Conservation (phyloP, 345 rosid species). For the Citrus maxima region DNA sequence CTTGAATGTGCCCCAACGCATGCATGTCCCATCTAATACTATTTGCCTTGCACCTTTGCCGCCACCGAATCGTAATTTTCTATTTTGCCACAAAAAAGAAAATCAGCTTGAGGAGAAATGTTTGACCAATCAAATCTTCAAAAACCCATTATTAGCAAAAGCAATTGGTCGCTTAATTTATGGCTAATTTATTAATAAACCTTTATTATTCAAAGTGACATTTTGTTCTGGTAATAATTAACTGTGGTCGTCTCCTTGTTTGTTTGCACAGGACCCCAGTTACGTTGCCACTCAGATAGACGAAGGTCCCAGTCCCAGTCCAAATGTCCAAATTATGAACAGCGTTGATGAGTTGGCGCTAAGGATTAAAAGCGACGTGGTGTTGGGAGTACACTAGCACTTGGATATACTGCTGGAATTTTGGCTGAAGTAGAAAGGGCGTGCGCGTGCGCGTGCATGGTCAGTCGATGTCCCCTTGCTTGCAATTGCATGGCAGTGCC, state of each 20-base stretch:
- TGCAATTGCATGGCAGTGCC: conserved; percentile 10
- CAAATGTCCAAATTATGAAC: background rate
- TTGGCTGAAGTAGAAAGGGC: conserved; percentile 17
- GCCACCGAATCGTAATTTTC: no score
- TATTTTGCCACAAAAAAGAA: background rate
- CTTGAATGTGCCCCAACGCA: no score
- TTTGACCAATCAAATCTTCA: background rate
- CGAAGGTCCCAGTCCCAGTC: background rate
- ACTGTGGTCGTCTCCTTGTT: no score
- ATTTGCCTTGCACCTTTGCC: no score
- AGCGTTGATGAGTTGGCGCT: background rate
- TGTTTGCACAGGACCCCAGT: background rate
- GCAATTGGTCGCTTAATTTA: background rate
- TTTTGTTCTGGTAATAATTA: background rate
- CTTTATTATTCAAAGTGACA: no score
- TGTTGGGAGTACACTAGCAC: background rate
- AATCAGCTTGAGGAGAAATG: background rate
- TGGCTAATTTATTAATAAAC: background rate
- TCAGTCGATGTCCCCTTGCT: conserved; percentile 18
- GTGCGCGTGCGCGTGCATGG: conserved; percentile 43
- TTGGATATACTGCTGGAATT: background rate
- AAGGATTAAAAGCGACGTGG: background rate
- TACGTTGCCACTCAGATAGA: background rate
- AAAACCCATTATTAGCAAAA: background rate
- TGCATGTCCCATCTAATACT: no score